These are phyloP conservation scores for Thraustotheca clavata DNA, from an alignment of 352 stramenopile genomes.

Conservation along the genomic window DNA sequence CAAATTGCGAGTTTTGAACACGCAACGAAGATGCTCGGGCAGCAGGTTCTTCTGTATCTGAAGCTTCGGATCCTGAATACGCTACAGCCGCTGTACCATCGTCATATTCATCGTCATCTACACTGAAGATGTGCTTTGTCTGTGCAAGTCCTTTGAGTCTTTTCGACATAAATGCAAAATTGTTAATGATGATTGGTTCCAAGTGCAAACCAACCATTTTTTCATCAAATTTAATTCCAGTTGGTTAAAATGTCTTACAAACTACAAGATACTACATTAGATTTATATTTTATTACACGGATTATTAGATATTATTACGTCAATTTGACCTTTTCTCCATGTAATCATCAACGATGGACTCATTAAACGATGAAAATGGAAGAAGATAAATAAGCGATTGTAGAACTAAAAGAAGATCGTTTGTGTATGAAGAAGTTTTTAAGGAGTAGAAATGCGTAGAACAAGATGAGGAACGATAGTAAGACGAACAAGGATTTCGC, in stretches of 20 bases:
- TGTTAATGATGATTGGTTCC: not conserved
- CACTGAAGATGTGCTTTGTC: constrained; percentile 16
- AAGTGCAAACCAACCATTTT: constrained; percentile 19
- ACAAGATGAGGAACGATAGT: not conserved
- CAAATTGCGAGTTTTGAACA: constrained; percentile 62
- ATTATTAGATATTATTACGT: too few species aligned
- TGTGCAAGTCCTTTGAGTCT: constrained; percentile 12
- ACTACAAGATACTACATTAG: not conserved
- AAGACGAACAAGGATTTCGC: constrained; percentile 3
- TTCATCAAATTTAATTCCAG: constrained; percentile 28
- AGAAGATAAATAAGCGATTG: not conserved
- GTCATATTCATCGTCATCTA: constrained; percentile 21
- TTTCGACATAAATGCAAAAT: constrained; percentile 8
- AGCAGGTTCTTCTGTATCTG: constrained; percentile 27
- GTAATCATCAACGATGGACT: too few species aligned
- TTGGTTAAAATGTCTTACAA: constrained; percentile 34
- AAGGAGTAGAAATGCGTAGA: constrained; percentile 26
- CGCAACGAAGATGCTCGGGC: constrained; percentile 52
- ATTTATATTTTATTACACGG: not conserved
- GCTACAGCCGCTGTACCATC: constrained; percentile 10
- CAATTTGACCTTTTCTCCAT: too few species aligned
- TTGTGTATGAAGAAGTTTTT: not conserved
- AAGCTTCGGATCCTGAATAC: constrained; percentile 3
- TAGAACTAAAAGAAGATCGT: not conserved
- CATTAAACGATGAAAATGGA: too few species aligned